phyloP scores from a whole-genome alignment of 495 filamentous ascomycete genomes.

The Neurospora pannonica region DNA sequence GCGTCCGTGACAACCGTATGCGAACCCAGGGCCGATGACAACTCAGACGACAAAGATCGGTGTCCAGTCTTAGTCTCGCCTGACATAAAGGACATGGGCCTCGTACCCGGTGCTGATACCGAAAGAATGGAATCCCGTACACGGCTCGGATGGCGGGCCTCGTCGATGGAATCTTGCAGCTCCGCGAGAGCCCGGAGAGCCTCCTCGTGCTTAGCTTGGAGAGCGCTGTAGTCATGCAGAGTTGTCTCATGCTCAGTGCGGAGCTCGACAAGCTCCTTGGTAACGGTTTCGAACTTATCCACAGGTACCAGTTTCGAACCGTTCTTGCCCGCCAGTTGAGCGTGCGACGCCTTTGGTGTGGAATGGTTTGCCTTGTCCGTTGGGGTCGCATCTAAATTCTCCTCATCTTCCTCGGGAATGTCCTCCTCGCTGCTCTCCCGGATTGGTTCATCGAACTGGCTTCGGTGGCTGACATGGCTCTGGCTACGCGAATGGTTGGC shows the following conservation, averaged over 20 bases:
- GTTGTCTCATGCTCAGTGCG: constrained; percentile 83
- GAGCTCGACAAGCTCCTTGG: constrained; percentile 85
- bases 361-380: constrained; percentile 22
- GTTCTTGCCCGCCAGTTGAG: constrained; percentile 5
- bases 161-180: constrained; percentile 78
- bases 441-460: constrained; percentile 43
- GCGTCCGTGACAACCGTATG: constrained; percentile 50
- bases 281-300: constrained; percentile 87
- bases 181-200: constrained; percentile 71
- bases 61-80: constrained; percentile 65
- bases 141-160: constrained; percentile 57
- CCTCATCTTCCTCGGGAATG: constrained; percentile 21
- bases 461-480: constrained; percentile 41
- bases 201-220: constrained; percentile 85
- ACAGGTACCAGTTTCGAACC: constrained; percentile 57
- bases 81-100: constrained; percentile 89
- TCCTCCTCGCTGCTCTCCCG: constrained; percentile 33
- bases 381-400: constrained; percentile 16
- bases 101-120: constrained; percentile 48
- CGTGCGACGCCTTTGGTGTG: constrained; percentile 19
- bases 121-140: constrained; percentile 44
- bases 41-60: constrained; percentile 91
- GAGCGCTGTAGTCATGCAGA: constrained; percentile 67
- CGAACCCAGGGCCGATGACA: constrained; percentile 87
- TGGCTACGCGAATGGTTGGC: constrained; percentile 42